Evolutionary conservation across 176 grass and related monocot species (phyloP).

Genomic region (Juncus inflexus): DNA sequence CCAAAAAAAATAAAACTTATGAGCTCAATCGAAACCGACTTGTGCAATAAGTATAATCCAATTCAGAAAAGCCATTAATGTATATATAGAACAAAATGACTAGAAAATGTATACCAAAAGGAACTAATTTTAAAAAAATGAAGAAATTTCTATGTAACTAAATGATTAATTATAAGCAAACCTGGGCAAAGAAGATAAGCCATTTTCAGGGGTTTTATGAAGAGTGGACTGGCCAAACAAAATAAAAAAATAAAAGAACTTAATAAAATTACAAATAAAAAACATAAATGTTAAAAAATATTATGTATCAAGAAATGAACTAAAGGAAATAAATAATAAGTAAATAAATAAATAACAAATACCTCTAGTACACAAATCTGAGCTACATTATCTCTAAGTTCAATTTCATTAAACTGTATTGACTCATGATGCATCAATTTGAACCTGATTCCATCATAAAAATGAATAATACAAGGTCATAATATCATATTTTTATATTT

Average conservation of each 20-base stretch:
- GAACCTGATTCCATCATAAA: conserved; percentile 42
- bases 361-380: conserved; percentile 96
- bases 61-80: too few species aligned
- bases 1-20: too few species aligned
- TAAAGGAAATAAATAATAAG: background rate
- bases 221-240: too few species aligned
- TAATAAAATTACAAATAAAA: too few species aligned
- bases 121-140: background rate
- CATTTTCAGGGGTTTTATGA: conserved; percentile 27
- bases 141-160: conserved; percentile 44
- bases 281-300: too few species aligned
- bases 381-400: conserved; percentile 88
- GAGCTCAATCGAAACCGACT: too few species aligned
- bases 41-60: too few species aligned
- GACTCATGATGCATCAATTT: conserved; percentile 61
- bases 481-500: background rate
- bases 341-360: background rate
- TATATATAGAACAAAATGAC: too few species aligned
- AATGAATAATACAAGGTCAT: conserved; percentile 2
- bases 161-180: background rate
- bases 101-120: too few species aligned
- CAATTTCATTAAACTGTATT: conserved; percentile 83
- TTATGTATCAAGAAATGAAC: too few species aligned
- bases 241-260: too few species aligned
- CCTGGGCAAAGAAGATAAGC: conserved; percentile 26